phyloP scores from a whole-genome alignment of 2,329 filamentous ascomycete species.

The Fusarium bactridioides region DNA sequence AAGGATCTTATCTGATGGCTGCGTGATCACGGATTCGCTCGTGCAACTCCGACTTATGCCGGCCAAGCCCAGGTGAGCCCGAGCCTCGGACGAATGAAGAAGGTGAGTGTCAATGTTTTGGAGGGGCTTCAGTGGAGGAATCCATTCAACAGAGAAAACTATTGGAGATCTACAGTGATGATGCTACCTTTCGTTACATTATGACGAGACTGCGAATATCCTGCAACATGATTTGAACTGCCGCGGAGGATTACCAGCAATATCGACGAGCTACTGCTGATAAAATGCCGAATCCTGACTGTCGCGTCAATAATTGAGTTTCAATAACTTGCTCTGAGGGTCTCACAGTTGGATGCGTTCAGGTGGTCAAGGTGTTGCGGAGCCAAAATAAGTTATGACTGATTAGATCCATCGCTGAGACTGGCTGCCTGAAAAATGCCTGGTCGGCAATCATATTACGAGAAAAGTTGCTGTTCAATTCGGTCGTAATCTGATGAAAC shows the following conservation, averaged over 20 bases:
- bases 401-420: constrained; percentile 11
- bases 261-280: background rate
- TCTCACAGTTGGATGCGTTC: background rate
- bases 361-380: constrained; percentile 20
- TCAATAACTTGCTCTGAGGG: background rate
- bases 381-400: constrained; percentile 17
- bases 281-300: background rate
- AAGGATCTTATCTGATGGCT: constrained; percentile 22
- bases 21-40: constrained; percentile 19
- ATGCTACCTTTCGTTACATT: constrained; percentile 8
- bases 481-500: constrained; percentile 21
- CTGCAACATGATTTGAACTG: constrained; percentile 13
- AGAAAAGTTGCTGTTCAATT: constrained; percentile 15
- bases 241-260: background rate
- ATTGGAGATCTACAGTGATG: constrained; percentile 16
- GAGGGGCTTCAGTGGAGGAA: constrained; percentile 21
- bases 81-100: constrained; percentile 9
- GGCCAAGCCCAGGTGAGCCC: constrained; percentile 18
- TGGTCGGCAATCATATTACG: constrained; percentile 19
- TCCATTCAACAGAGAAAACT: background rate
- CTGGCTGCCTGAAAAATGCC: constrained; percentile 9
- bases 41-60: constrained; percentile 36
- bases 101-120: constrained; percentile 9
- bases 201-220: constrained; percentile 5
- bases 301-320: constrained; percentile 4